Percentiles rank a stretch among this genome's conserved stretches.
Evolutionary conservation across 1,284 basidiomycete genomes (phyloP).

Genomic region (Tilletia walkeri): DNA sequence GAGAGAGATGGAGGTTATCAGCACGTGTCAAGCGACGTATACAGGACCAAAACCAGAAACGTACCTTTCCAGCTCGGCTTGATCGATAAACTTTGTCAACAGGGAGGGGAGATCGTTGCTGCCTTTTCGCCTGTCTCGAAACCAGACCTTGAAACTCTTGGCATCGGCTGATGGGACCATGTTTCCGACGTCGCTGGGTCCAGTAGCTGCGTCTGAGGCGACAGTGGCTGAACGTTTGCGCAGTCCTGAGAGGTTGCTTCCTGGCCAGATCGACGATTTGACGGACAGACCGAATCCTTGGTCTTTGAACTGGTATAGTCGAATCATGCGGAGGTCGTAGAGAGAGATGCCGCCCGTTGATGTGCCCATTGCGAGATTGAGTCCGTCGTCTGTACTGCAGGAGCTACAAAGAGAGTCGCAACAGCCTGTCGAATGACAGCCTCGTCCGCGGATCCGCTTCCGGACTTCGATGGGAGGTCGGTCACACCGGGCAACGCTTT

Average conservation of each 20-base stretch:
- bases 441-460: slow-evolving; percentile 20
- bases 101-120: slow-evolving; percentile 83
- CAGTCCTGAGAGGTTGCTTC: slow-evolving; percentile 58
- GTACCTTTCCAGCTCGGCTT: slow-evolving; percentile 71
- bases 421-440: slow-evolving; percentile 50
- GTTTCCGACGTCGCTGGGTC: slow-evolving; percentile 69
- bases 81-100: slow-evolving; percentile 92
- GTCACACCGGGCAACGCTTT: slow-evolving; percentile 51
- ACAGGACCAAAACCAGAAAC: no score
- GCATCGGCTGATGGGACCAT: slow-evolving; percentile 49
- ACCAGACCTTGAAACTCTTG: slow-evolving; percentile 55
- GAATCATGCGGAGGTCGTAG: slow-evolving; percentile 85
- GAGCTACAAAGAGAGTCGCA: slow-evolving; percentile 67
- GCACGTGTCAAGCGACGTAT: no score
- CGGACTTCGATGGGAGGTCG: background rate
- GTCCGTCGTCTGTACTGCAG: slow-evolving; percentile 74
- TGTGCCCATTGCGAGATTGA: slow-evolving; percentile 90
- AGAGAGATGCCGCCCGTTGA: slow-evolving; percentile 89
- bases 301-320: slow-evolving; percentile 84
- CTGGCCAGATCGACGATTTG: slow-evolving; percentile 82
- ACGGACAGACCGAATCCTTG: slow-evolving; percentile 95
- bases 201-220: slow-evolving; percentile 51
- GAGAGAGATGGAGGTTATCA: no score
- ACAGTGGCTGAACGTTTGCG: slow-evolving; percentile 23
- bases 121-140: slow-evolving; percentile 84